A percentile compares a stretch with the other conserved stretches of the same genome.
Evolutionary conservation across 1,139 yeast species (phyloP).

Genomic region (Torulaspora pretoriensis): DNA sequence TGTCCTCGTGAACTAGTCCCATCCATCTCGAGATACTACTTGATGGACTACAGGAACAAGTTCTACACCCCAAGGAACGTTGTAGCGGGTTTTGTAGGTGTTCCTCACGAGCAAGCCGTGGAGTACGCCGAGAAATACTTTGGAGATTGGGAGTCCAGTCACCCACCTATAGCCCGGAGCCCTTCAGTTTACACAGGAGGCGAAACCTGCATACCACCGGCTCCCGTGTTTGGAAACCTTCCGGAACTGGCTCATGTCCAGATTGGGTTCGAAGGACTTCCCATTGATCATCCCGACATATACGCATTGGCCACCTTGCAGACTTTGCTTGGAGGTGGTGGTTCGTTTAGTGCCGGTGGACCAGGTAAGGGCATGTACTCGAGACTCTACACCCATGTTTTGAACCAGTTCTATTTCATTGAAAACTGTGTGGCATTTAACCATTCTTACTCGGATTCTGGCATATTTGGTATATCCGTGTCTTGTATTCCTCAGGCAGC

Average conservation of each 20-base stretch:
- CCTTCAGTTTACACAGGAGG: slow-evolving; percentile 75
- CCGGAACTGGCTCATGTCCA: slow-evolving; percentile 86
- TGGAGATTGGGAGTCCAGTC: slow-evolving; percentile 51
- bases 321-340: slow-evolving; percentile 94
- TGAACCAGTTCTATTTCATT: slow-evolving; percentile 86
- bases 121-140: slow-evolving; percentile 59
- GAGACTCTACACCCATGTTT: slow-evolving; percentile 81
- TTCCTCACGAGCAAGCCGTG: slow-evolving; percentile 66
- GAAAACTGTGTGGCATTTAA: slow-evolving; percentile 87
- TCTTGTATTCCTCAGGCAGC: slow-evolving; percentile 86
- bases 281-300: slow-evolving; percentile 79
- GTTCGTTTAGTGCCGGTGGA: slow-evolving; percentile 97
- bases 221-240: slow-evolving; percentile 64
- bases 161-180: slow-evolving; percentile 37
- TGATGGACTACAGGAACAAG: slow-evolving; percentile 58
- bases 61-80: slow-evolving; percentile 78
- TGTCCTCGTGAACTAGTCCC: slow-evolving; percentile 72
- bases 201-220: slow-evolving; percentile 61
- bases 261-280: slow-evolving; percentile 83
- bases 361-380: slow-evolving; percentile 99
- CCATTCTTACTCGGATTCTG: slow-evolving; percentile 86
- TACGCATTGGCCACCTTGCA: slow-evolving; percentile 90
- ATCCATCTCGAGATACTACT: slow-evolving; percentile 48
- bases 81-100: slow-evolving; percentile 87
- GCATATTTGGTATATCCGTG: slow-evolving; percentile 84